phyloP scores from a whole-genome alignment of 2,329 filamentous ascomycete species.

The Stagonosporopsis cucurbitacearum region DNA sequence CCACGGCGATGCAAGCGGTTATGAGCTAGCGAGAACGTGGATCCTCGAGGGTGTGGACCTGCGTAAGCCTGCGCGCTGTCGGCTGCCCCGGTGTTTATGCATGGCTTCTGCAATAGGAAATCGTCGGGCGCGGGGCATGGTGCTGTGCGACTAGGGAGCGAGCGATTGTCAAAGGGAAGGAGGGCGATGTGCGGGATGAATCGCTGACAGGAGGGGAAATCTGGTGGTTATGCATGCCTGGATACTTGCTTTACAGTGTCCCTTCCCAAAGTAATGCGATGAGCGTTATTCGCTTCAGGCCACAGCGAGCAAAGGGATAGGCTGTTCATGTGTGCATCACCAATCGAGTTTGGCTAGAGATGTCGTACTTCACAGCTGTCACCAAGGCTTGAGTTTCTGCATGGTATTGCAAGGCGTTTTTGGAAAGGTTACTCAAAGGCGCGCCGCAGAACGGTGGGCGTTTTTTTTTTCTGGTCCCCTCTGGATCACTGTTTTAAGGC shows the following conservation, averaged over 20 bases:
- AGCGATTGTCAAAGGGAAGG: not conserved
- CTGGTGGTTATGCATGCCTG: not conserved
- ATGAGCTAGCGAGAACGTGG: slow-evolving; percentile 1
- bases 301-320: not conserved
- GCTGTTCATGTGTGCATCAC: not conserved
- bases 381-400: not conserved
- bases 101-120: slow-evolving; percentile 4
- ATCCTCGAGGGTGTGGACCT: slow-evolving; percentile 10
- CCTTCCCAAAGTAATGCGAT: slow-evolving; percentile 4
- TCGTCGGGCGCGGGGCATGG: not conserved
- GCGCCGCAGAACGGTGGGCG: slow-evolving; percentile 1
- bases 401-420: not conserved
- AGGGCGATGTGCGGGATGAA: not conserved
- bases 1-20: slow-evolving; percentile 7
- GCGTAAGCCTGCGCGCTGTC: not conserved
- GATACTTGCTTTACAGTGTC: not conserved
- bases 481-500: slow-evolving; percentile 6
- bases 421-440: not conserved
- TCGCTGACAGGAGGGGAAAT: not conserved
- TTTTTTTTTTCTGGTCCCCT: slow-evolving; percentile 1
- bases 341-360: not conserved
- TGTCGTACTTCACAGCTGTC: not conserved
- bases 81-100: not conserved
- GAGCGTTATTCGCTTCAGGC: not conserved
- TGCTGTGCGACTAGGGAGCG: slow-evolving; percentile 7